phyloP scores from a whole-genome alignment of 495 filamentous ascomycete genomes.

The Chaetomium tenue region DNA sequence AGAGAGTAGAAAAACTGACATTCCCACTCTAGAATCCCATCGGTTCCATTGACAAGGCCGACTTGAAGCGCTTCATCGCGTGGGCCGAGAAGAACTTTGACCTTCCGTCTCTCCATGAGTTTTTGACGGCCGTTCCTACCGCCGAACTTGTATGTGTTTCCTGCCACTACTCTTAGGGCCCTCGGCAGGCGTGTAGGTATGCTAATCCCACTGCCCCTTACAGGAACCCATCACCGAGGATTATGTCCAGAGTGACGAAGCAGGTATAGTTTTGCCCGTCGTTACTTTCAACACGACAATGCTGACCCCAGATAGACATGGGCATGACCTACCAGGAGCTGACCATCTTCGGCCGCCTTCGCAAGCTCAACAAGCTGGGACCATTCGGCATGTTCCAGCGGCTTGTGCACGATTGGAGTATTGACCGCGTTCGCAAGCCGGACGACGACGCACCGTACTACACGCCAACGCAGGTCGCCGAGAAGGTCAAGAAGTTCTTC shows the following conservation, averaged over 20 bases:
- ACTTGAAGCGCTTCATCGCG: slow-evolving; percentile 74
- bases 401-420: slow-evolving; percentile 68
- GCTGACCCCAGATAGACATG: slow-evolving; percentile 16
- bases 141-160: slow-evolving; percentile 59
- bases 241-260: slow-evolving; percentile 71
- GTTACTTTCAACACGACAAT: slow-evolving; percentile 28
- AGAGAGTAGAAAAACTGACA: slow-evolving; percentile 37
- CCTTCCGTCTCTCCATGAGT: slow-evolving; percentile 72
- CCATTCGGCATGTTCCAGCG: slow-evolving; percentile 69
- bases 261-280: slow-evolving; percentile 43
- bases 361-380: slow-evolving; percentile 71
- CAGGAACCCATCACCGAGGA: slow-evolving; percentile 67
- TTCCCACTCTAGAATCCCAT: slow-evolving; percentile 56
- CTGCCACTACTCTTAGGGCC: background rate
- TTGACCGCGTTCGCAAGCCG: slow-evolving; percentile 36
- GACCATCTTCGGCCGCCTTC: slow-evolving; percentile 46
- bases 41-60: slow-evolving; percentile 67
- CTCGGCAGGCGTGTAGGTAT: background rate
- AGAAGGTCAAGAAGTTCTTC: slow-evolving; percentile 70
- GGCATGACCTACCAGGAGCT: slow-evolving; percentile 56
- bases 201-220: background rate
- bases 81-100: slow-evolving; percentile 61
- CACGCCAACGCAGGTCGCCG: slow-evolving; percentile 42
- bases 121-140: slow-evolving; percentile 73
- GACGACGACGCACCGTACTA: slow-evolving; percentile 37